Base-by-base conservation (phyloP, 2,329 filamentous ascomycete species). In the Claviceps arundinis region DNA sequence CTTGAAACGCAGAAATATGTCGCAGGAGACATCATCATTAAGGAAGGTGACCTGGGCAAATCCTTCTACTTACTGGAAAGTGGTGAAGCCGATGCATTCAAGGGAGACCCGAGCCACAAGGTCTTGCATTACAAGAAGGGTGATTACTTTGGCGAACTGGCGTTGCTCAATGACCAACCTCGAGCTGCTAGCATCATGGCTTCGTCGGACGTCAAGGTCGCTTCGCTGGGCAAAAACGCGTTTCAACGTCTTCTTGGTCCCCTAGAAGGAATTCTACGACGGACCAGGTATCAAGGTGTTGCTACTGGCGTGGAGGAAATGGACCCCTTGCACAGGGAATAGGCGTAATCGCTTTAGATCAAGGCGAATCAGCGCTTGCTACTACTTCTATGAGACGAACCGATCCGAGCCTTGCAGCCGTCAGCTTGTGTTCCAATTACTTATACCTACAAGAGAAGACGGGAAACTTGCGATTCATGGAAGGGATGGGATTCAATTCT, bases 101-200 rank as follows among this genome's bases (percentile, higher is more conserved):
- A 91, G 71, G 75, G 80, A n/a, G 87, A 84, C 41, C 72, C 76
- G 17, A 75, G 82, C 22, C 74, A 80, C 54, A 76, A 84, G 2
- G 84, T 97, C 57, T 88, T 89, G 64, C 75, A 81, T 51, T 97
- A 97, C 68, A 77, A 75, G 57, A 93, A 95, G 69, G 93, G 93
- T 34, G 93, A 96, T 64, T 98, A 93, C 73, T 98, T 98, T 70
- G 93, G 93, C 56, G 93, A 98, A 70, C 75, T 98, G 55, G 93
- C 93, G 6, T 71, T 98, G 63, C 76, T 97, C 59, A 94, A 97
- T 60, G 91, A 98, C 64, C 87, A 89, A 51, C 93, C 93, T 8
- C 84, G 93, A 64, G 91, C 91, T 40, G 93, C 93, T 49, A 95
- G 86, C 59, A 82, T 98, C 50, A 74, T 94, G 47, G 87, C 87